Percentiles rank a stretch among this genome's conserved stretches.
Evolutionary conservation across 2,329 filamentous ascomycete species (phyloP).

Genomic region (Penicillium sp.): DNA sequence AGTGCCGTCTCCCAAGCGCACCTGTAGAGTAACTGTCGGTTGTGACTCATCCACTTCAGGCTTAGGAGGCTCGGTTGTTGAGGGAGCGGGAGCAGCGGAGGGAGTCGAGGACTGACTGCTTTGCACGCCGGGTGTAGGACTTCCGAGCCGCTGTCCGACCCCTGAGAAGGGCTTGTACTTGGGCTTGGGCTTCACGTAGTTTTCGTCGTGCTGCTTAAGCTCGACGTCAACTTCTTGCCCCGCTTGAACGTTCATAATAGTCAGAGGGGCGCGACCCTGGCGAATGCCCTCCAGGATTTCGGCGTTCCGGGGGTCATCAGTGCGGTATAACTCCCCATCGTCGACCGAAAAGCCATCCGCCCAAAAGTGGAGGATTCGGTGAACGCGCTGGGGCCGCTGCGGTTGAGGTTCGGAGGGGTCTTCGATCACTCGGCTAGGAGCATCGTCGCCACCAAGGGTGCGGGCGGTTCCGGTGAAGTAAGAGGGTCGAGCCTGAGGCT

Average conservation of each 20-base stretch:
- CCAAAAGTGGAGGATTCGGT: constrained; percentile 66
- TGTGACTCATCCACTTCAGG: constrained; percentile 60
- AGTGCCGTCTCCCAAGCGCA: constrained; percentile 66
- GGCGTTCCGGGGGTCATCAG: constrained; percentile 65
- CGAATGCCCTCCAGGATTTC: constrained; percentile 66
- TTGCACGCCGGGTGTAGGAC: constrained; percentile 61
- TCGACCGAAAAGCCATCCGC: constrained; percentile 68
- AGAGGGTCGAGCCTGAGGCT: constrained; percentile 47
- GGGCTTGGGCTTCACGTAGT: constrained; percentile 65
- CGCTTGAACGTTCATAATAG: constrained; percentile 64
- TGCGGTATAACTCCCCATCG: constrained; percentile 65
- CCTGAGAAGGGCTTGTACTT: constrained; percentile 67
- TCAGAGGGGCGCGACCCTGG: constrained; percentile 63
- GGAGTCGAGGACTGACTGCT: constrained; percentile 40
- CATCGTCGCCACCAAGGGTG: constrained; percentile 68
- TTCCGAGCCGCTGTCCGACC: constrained; percentile 63
- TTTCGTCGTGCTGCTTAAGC: constrained; percentile 65
- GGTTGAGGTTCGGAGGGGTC: constrained; percentile 52
- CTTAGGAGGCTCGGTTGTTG: constrained; percentile 37
- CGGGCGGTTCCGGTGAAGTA: constrained; percentile 64
- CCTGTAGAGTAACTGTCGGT: constrained; percentile 63
- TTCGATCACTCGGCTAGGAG: constrained; percentile 60
- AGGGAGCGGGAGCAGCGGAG: constrained; percentile 24
- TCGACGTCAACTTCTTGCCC: constrained; percentile 68
- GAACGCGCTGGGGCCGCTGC: constrained; percentile 55